These are phyloP conservation scores for Zygosaccharomyces sapae DNA, from an alignment of 1,139 yeast genomes.

Conservation along the genomic window DNA sequence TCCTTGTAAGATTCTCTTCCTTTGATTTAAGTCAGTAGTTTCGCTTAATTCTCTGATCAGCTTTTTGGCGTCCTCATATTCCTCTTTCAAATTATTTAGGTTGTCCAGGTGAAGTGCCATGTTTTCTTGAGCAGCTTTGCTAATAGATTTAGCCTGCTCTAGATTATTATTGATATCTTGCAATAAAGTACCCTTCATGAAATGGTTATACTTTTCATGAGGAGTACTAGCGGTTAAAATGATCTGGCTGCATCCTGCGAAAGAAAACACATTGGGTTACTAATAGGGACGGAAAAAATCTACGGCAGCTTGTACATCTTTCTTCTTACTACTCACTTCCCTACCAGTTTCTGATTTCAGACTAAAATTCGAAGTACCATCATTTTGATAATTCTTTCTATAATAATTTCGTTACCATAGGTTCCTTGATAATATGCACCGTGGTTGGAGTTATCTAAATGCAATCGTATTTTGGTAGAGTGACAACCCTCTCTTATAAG, in stretches of 20 bases:
- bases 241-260: constrained; percentile 95
- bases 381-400: constrained; percentile 64
- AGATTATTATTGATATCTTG: constrained; percentile 57
- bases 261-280: constrained; percentile 87
- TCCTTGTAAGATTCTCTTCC: constrained; percentile 49
- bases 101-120: constrained; percentile 29
- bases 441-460: constrained; percentile 57
- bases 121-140: constrained; percentile 25
- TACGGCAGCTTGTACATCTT: constrained; percentile 63
- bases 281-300: constrained; percentile 74
- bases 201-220: constrained; percentile 63
- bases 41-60: constrained; percentile 33
- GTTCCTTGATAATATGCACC: constrained; percentile 60
- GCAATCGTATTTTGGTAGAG: constrained; percentile 57
- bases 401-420: constrained; percentile 63
- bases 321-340: constrained; percentile 55
- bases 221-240: constrained; percentile 70
- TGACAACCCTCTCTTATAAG: constrained; percentile 75
- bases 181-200: constrained; percentile 75
- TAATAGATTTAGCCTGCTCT: constrained; percentile 35
- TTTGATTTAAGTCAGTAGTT: constrained; percentile 41
- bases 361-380: constrained; percentile 48
- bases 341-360: constrained; percentile 52
- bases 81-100: constrained; percentile 29
- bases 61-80: constrained; percentile 37